Conservation (phyloP, 345 rosid genomes). For the Ailanthus altissimus region DNA sequence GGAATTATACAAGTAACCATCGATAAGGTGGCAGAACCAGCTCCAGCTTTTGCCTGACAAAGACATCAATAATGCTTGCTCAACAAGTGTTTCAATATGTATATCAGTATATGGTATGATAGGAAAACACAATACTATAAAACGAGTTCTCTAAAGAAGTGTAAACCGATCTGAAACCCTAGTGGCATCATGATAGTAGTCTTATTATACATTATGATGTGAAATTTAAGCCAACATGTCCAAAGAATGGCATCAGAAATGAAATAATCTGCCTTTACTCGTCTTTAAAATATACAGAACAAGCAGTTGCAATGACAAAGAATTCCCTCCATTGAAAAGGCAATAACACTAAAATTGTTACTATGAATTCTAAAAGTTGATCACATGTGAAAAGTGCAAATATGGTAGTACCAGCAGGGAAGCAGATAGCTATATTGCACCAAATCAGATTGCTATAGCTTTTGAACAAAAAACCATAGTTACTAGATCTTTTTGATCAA, state of each 20-base stretch:
- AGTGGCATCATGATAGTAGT: not conserved
- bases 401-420: not conserved
- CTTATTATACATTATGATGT: not conserved
- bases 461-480: not conserved
- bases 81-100: not conserved
- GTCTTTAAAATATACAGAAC: not conserved
- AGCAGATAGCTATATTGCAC: not conserved
- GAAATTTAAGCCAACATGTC: not conserved
- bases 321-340: not conserved
- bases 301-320: not conserved
- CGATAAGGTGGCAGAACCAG: slow-evolving; percentile 95
- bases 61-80: slow-evolving; percentile 5
- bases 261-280: not conserved
- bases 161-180: not conserved
- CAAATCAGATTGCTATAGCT: not conserved
- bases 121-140: not conserved
- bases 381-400: not conserved
- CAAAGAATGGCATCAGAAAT: not conserved
- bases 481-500: not conserved
- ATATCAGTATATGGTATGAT: not conserved
- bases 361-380: not conserved
- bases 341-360: not conserved
- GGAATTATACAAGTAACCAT: slow-evolving; percentile 55
- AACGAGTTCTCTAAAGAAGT: not conserved
- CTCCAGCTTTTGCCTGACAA: slow-evolving; percentile 94